Base-by-base conservation (phyloP, 2,329 filamentous ascomycete genomes). In the Xylaria sp. region DNA sequence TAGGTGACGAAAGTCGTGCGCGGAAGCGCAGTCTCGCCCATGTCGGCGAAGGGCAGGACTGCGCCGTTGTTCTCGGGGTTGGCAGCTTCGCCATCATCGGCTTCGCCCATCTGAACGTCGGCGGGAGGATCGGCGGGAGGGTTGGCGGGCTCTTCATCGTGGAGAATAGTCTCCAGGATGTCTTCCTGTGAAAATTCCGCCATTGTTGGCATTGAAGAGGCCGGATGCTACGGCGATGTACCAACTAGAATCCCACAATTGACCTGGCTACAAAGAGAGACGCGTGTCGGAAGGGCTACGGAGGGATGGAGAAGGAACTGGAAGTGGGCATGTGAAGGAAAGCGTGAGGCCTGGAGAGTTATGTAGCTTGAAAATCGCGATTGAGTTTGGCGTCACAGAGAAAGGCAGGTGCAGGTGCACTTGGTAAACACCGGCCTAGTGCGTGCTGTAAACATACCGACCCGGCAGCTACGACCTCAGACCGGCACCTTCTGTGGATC, bases 1-100 rank as follows among this genome's bases (percentile, higher is more conserved):
- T 88, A 89, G 68, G 77, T 80, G 54, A 81, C 73, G 66, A 84
- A 87, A 42, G 74, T 76, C 4, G 70, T 65, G 65, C 78, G 77
- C 56, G 75, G 70, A 13, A 69, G 69, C 1, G 70, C 67, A 30
- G 23, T 30, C 11, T 66, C 64, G 50, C 71, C 70, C 10, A 73
- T 73, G 46, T 75, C 74, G 44, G 75, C 73, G 39, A 77, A 76
- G 42, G 75, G 74, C 4, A 78, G 71, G 35, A 76, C 75, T 16
- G 52, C 61, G 52, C 52, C 54, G 23, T 64, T 65, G 16, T 52
- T 37, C n/a, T 66, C 69, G 7, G 73, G 57, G 52, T 23, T n/a
- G 51, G 65, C 8, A 65, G 10, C 19, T 46, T 42, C 75, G 23
- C 61, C 67, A 62, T 74, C 72, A 10, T 70, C 70, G 2, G 66